Evolutionary conservation across 1,284 basidiomycete species (phyloP), one percentile per base, ranked within the genome.

Genomic region (Volvariella volvacea): DNA sequence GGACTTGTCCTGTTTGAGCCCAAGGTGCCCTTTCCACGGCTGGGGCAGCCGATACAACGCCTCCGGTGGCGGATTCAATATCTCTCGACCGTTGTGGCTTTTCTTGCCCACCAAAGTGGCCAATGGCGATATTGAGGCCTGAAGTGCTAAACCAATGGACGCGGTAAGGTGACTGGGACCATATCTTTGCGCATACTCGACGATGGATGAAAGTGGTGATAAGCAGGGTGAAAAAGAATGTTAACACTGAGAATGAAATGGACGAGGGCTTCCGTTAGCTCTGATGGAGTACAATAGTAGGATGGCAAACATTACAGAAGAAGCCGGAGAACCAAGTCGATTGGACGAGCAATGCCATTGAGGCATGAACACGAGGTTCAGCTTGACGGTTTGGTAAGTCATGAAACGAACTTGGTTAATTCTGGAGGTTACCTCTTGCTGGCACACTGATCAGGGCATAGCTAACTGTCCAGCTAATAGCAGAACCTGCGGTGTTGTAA

Each of bases 91-190:
- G 34, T 15, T 15, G 14, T n/a, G 14, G 14, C n/a, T 15, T 36
- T 4, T 36, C 7, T 4, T 8, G 19, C 8, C 34, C 34, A 16
- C 7, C 8, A 20, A 8, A 20, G 6, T 16, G 34, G 19, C 8
- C 19, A 36, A 16, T 15, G n/a, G 14, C 19, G 34, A 8, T 6
- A 15, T 15, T 8, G 6, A n/a, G 4, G 15, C 8, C 34, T 8
- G n/a, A 15, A 8, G 8, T 8, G 17, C 54, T 53, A 55, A 81
- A 84, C 83, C 83, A 84, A n/a, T 70, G 65, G 19, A 82, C 63
- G 8, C 59, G 54, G 49, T 73, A 71, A 32, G 83, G 57, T 2
- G 71, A 67, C 25, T 62, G 62, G 17, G 47, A 59, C 80, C 80
- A 84, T 43, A 85, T 62, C 22, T 63, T 60, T 3, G 70, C 67